These are phyloP conservation scores for Stenogyne calaminthoides DNA, from an alignment of 305 asterid species.

Conservation along the genomic window DNA sequence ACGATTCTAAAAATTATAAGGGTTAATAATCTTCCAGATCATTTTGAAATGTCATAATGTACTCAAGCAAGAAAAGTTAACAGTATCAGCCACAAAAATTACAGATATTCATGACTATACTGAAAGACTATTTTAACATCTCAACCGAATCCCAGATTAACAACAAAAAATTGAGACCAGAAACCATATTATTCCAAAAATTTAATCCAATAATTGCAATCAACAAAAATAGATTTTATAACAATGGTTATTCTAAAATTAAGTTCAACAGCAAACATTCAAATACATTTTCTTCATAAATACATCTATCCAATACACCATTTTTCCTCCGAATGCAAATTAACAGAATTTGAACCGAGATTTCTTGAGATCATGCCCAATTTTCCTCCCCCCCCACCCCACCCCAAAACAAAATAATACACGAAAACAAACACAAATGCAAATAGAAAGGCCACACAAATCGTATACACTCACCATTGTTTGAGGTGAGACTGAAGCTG, in stretches of 20 bases:
- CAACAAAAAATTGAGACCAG: not conserved
- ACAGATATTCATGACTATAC: not conserved
- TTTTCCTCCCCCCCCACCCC: not conserved
- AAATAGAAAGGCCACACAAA: not conserved
- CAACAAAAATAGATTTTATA: no score
- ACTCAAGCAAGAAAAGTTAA: not conserved
- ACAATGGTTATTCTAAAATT: not conserved
- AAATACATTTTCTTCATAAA: not conserved
- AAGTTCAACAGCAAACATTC: not conserved
- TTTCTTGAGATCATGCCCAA: not conserved
- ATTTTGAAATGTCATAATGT: not conserved
- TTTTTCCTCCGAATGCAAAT: not conserved
- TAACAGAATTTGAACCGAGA: not conserved
- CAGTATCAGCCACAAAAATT: not conserved
- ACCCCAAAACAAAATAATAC: not conserved
- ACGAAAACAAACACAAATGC: not conserved
- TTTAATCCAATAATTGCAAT: not conserved
- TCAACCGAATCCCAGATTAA: not conserved
- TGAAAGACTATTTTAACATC: not conserved
- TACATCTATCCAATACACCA: not conserved
- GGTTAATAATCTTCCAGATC: not conserved
- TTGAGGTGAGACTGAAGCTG: constrained; percentile 20
- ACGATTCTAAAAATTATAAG: not conserved
- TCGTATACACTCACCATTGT: constrained; percentile 32
- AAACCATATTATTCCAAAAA: not conserved